Conservation (phyloP, 2,329 filamentous ascomycete species). For the Venturiaceae sp. region DNA sequence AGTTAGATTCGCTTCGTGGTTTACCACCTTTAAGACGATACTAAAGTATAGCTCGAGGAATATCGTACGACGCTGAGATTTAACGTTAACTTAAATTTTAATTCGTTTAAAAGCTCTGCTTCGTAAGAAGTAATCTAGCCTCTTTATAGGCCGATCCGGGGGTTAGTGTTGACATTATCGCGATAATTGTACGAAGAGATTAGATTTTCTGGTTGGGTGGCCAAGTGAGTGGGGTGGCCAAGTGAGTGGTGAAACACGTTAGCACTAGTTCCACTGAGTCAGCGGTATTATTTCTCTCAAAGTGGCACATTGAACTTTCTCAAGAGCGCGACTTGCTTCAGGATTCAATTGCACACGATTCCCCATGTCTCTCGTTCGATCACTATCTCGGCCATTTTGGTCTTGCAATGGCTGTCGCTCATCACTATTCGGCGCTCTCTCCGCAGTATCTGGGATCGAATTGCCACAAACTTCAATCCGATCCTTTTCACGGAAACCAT, state of each 20-base stretch:
- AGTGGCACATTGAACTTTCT: neutral
- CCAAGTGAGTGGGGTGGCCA: too few species aligned
- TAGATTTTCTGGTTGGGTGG: too few species aligned
- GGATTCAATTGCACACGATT: neutral
- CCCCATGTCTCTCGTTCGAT: neutral
- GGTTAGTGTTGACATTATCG: too few species aligned
- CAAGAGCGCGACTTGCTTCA: neutral
- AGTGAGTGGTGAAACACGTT: neutral
- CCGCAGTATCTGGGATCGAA: neutral
- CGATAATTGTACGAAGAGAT: too few species aligned
- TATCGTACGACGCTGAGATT: too few species aligned
- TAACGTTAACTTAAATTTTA: too few species aligned
- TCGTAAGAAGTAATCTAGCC: too few species aligned
- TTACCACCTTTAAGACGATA: too few species aligned
- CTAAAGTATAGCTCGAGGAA: too few species aligned
- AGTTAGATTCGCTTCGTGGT: too few species aligned
- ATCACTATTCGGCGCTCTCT: neutral
- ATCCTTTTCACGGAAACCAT: neutral
- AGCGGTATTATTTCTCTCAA: neutral
- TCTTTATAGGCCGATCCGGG: too few species aligned
- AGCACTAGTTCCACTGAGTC: neutral
- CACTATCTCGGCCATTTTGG: neutral
- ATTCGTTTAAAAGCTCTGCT: too few species aligned
- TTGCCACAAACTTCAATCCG: neutral
- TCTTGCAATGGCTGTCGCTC: neutral